These are phyloP conservation scores for Adansonia grandidieri DNA, from an alignment of 441 rosid species.

Conservation along the genomic window DNA sequence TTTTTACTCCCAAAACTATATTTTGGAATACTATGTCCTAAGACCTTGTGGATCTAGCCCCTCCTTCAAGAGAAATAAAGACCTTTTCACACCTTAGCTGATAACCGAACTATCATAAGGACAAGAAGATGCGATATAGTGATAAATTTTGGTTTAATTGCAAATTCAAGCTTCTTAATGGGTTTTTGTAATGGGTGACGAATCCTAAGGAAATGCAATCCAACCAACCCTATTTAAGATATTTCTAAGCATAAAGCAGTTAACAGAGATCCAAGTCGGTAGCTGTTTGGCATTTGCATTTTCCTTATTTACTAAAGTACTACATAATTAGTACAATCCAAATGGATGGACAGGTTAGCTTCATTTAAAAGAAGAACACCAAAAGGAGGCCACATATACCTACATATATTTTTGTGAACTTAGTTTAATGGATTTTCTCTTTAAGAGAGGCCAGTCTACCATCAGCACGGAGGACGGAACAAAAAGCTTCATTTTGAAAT, in stretches of 20 bases:
- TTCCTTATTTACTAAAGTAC: neutral
- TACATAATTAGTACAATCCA: neutral
- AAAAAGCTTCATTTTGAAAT: neutral
- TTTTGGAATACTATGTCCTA: neutral
- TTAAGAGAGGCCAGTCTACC: slow-evolving; percentile 6
- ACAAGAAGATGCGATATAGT: neutral
- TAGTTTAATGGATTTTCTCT: neutral
- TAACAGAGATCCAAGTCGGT: neutral
- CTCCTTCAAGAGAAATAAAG: neutral
- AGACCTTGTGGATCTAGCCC: neutral
- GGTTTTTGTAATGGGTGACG: neutral
- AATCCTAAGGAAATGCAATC: slow-evolving; percentile 3
- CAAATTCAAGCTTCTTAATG: neutral
- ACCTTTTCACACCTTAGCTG: neutral
- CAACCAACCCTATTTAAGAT: neutral
- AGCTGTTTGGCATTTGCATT: slow-evolving; percentile 16
- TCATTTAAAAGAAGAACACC: neutral
- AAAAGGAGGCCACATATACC: neutral
- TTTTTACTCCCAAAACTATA: neutral
- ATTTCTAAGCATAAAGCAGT: neutral
- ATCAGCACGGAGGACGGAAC: neutral
- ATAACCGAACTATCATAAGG: neutral
- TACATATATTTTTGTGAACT: neutral
- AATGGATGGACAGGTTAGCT: neutral
- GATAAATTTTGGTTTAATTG: neutral